Percentiles rank a stretch among this genome's conserved stretches.
Conservation (phyloP, 352 stramenopile species). For the Thraustochytrium sp. region DNA sequence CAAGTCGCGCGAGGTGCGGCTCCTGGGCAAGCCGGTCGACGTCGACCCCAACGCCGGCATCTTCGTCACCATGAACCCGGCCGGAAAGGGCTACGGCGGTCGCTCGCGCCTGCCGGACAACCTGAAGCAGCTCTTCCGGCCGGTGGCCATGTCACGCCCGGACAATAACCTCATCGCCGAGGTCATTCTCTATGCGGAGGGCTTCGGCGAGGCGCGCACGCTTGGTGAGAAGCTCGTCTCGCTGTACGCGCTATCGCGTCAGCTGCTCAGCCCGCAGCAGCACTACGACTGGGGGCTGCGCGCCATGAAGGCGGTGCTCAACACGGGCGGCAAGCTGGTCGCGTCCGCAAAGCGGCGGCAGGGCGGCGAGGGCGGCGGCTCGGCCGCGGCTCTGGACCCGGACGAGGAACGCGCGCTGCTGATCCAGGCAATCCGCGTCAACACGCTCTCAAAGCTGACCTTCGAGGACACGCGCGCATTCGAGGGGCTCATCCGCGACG, state of each 20-base stretch:
- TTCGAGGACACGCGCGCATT: constrained; percentile 81
- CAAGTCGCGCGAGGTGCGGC: constrained; percentile 57
- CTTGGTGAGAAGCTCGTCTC: constrained; percentile 81
- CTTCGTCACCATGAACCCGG: constrained; percentile 90
- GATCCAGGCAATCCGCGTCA: constrained; percentile 89
- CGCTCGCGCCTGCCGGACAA: constrained; percentile 86
- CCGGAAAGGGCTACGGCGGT: constrained; percentile 84
- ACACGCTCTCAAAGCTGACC: constrained; percentile 89
- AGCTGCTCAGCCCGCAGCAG: constrained; percentile 76
- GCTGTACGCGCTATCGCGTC: constrained; percentile 74
- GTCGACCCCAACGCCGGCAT: constrained; percentile 88
- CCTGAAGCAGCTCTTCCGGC: constrained; percentile 83
- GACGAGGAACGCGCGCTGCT: constrained; percentile 79
- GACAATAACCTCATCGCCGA: constrained; percentile 89
- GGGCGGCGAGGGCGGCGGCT: no score
- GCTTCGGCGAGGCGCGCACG: constrained; percentile 77
- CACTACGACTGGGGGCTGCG: constrained; percentile 89
- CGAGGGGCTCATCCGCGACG: constrained; percentile 79
- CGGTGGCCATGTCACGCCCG: constrained; percentile 79
- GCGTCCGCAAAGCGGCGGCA: constrained; percentile 68
- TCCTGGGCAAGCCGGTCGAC: constrained; percentile 73
- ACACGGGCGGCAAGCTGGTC: constrained; percentile 82
- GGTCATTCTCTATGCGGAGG: constrained; percentile 82
- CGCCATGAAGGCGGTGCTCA: constrained; percentile 85
- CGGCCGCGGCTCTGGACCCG: background rate